These are phyloP conservation scores for Nissolia schottii DNA, from an alignment of 306 rosid genomes.

Conservation along the genomic window DNA sequence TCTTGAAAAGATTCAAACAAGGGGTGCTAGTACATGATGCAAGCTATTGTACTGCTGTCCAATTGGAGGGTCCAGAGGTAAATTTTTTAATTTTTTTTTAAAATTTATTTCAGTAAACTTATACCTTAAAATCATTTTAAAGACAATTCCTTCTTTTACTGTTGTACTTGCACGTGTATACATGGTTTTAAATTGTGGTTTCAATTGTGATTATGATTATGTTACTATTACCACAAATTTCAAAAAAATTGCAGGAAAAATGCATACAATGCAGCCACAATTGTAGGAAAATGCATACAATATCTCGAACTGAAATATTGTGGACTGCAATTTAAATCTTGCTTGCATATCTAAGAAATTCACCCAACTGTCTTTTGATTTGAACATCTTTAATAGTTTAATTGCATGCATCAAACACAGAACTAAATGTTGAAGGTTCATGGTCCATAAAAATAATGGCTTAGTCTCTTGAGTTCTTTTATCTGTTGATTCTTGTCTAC, in stretches of 20 bases:
- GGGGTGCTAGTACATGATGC: conserved; percentile 74
- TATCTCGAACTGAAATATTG: not conserved
- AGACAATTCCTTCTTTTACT: not conserved
- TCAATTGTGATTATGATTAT: not conserved
- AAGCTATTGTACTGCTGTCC: conserved; percentile 65
- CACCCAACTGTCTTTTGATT: not conserved
- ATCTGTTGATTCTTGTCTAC: conserved; percentile 7
- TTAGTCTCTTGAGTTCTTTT: not conserved
- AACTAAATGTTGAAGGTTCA: not conserved
- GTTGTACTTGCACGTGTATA: not conserved
- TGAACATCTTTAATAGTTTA: not conserved
- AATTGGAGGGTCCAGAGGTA: conserved; percentile 90
- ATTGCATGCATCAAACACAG: not conserved
- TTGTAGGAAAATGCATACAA: not conserved
- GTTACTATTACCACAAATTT: not conserved
- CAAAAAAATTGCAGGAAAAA: not conserved
- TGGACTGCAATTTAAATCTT: not conserved
- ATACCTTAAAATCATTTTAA: not conserved
- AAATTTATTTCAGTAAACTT: no score
- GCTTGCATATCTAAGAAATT: not conserved
- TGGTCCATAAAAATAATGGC: not conserved
- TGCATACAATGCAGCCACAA: not conserved
- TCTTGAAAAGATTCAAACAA: conserved; percentile 61
- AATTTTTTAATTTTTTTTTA: no score
- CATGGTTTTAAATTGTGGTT: not conserved